Evolutionary conservation across 2,329 filamentous ascomycete species (phyloP).

Genomic region (Neonectria punicea): DNA sequence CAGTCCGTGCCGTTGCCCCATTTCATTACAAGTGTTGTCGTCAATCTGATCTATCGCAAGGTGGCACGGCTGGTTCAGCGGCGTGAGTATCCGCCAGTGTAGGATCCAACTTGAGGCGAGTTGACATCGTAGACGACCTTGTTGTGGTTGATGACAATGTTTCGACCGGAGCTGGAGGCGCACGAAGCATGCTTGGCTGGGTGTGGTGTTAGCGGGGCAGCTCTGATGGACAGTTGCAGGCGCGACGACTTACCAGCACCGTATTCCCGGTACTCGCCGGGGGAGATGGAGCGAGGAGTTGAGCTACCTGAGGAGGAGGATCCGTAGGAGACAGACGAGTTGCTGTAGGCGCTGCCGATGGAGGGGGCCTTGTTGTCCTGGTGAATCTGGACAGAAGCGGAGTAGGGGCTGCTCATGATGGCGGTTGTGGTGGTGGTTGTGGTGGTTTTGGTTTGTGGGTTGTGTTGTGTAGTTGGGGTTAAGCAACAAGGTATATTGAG

Average conservation of each 20-base stretch:
- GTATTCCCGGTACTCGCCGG: constrained; percentile 46
- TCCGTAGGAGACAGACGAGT: constrained; percentile 43
- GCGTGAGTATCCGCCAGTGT: constrained; percentile 37
- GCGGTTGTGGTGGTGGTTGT: constrained; percentile 25
- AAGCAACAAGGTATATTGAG: constrained; percentile 5
- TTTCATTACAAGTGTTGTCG: constrained; percentile 25
- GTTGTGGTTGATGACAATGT: constrained; percentile 48
- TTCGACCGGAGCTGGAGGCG: constrained; percentile 37
- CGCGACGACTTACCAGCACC: constrained; percentile 45
- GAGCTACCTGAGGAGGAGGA: constrained; percentile 41
- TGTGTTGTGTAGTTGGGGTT: neutral
- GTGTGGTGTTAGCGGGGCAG: constrained; percentile 33
- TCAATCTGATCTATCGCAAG: neutral
- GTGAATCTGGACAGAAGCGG: constrained; percentile 45
- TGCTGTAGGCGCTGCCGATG: constrained; percentile 42
- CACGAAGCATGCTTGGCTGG: constrained; percentile 41
- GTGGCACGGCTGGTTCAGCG: neutral
- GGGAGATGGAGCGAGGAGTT: constrained; percentile 43
- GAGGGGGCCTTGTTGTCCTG: constrained; percentile 45
- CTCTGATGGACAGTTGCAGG: constrained; percentile 12
- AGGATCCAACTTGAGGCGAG: constrained; percentile 44
- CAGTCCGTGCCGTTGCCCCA: constrained; percentile 32
- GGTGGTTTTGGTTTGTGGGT: constrained; percentile 6
- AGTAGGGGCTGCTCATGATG: constrained; percentile 42
- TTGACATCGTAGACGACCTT: constrained; percentile 44